These are phyloP conservation scores for Zoysia pacifica DNA, from an alignment of 176 grass and related monocot genomes.

Conservation along the genomic window DNA sequence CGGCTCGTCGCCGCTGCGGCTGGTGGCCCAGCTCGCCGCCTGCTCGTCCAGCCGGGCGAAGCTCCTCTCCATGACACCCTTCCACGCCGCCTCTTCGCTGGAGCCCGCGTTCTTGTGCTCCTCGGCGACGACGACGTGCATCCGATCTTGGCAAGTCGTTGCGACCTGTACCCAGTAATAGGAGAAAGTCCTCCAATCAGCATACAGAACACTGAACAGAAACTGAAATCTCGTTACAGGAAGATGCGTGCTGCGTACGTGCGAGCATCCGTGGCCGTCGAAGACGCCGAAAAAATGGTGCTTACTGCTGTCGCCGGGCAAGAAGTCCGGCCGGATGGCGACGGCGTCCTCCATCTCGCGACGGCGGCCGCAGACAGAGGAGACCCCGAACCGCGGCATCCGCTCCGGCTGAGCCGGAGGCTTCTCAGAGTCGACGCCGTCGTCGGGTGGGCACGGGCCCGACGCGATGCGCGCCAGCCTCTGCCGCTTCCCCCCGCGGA, in stretches of 20 bases:
- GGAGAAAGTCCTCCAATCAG: conserved; percentile 22
- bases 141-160: conserved; percentile 56
- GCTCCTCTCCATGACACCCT: conserved; percentile 69
- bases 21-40: conserved; percentile 46
- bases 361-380: conserved; percentile 65
- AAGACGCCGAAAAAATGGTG: conserved; percentile 88
- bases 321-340: conserved; percentile 64
- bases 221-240: not conserved
- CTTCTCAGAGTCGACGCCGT: not conserved
- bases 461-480: conserved; percentile 37
- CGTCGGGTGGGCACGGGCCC: not conserved
- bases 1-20: conserved; percentile 40
- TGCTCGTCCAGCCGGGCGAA: conserved; percentile 75
- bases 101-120: conserved; percentile 37
- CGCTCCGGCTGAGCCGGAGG: not conserved
- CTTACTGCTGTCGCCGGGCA: conserved; percentile 27
- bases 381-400: conserved; percentile 55
- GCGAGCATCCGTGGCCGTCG: conserved; percentile 92
- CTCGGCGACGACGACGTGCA: conserved; percentile 74
- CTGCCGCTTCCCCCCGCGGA: conserved; percentile 31
- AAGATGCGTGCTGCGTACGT: conserved; percentile 36
- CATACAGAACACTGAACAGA: not conserved
- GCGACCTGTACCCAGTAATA: conserved; percentile 57
- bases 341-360: conserved; percentile 95
- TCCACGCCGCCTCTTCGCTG: conserved; percentile 46